Evolutionary conservation across 2,329 filamentous ascomycete species (phyloP), one percentile per base, ranked within the genome.

Genomic region (Colletotrichum sp.): DNA sequence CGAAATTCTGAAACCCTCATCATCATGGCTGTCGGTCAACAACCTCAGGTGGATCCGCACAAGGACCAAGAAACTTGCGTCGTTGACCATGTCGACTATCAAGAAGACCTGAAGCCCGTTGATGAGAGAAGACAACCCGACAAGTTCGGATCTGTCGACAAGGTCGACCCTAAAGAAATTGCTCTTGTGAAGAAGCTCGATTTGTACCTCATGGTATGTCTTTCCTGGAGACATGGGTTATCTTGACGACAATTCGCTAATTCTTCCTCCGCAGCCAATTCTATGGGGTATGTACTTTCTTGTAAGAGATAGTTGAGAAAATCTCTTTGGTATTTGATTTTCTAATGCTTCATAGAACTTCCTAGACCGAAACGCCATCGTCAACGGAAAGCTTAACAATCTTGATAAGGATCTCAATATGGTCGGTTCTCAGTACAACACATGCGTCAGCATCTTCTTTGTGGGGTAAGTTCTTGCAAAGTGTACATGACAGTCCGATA

Each of bases 131-230:
- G 12, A 8, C 60, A 39, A 12, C 60, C 30, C 34, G 84, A 86
- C 75, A 84, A 86, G 78, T 85, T 83, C 19, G 84, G 84, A 27
- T 83, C 84, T 5, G 80, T 82, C 67, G 81, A 82, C 74, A 86
- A 86, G 79, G 85, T 83, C 5, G 84, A 86, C 67, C 84, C 84
- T 4, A 82, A 78, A 36, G 83, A 85, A 68, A 85, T 84, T 73
- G 81, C 80, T 12, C 78, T 84, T 5, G 83, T 85, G 25, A 81
- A 79, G 69, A 84, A 82, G 77, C 78, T 85, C 4, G 84, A 85
- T 76, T 66, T 78, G 27, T 83, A 81, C 76, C 83, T 84, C 39
- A 81, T 85, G 77, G 80, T 80, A 63, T 2, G 65, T 34, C 6
- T 15, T 30, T 4, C 12, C 15, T n/a, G 16, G 8, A 48, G 8